A percentile compares a stretch with the other conserved stretches of the same genome.
Conservation (phyloP, 192 early-diverging fungal genomes). For the Backusella parvicylindrica region DNA sequence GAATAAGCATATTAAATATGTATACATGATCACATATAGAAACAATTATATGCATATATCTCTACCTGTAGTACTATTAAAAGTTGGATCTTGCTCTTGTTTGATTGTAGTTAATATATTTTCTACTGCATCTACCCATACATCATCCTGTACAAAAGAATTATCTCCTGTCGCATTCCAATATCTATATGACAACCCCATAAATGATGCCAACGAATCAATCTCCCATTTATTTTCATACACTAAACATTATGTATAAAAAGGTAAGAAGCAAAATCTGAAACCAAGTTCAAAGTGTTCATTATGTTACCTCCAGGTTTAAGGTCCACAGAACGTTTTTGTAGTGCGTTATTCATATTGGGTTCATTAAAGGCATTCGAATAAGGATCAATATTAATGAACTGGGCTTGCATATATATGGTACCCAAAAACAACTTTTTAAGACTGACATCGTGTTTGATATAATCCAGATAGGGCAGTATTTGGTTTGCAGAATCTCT, state of each 20-base stretch:
- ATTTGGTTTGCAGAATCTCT: conserved; percentile 70
- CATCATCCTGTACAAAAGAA: conserved; percentile 24
- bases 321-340: conserved; percentile 15
- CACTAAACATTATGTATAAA: conserved; percentile 15
- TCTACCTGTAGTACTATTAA: conserved; percentile 19
- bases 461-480: conserved; percentile 50
- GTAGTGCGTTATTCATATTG: neutral
- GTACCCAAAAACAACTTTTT: conserved; percentile 51
- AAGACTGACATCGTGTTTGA: conserved; percentile 33
- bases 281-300: conserved; percentile 13
- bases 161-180: conserved; percentile 47
- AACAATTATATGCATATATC: neutral
- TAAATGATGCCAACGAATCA: conserved; percentile 64
- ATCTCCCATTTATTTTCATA: conserved; percentile 64
- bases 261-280: neutral
- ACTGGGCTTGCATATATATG: conserved; percentile 54
- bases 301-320: conserved; percentile 25
- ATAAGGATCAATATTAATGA: conserved; percentile 37
- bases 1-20: neutral
- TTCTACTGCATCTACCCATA: conserved; percentile 51
- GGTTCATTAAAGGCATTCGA: conserved; percentile 57
- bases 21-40: neutral
- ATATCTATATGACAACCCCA: conserved; percentile 51
- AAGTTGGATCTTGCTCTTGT: conserved; percentile 43
- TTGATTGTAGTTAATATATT: conserved; percentile 37